Base-by-base conservation (phyloP, 2,329 filamentous ascomycete genomes). In the Diaporthe velutina region DNA sequence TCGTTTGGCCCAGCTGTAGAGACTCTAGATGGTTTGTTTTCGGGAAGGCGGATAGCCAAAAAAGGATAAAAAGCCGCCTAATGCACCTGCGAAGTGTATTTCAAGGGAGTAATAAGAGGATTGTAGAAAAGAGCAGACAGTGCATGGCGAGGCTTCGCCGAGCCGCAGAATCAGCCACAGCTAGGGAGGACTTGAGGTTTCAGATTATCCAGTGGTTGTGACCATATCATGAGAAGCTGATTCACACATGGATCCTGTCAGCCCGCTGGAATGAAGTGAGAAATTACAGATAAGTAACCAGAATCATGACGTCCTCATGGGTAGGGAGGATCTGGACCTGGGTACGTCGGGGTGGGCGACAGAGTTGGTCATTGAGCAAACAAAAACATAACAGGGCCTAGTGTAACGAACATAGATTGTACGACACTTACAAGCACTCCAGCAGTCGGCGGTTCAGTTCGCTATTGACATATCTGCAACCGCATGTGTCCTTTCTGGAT, bases 141-240 rank as follows among this genome's bases (percentile, higher is more conserved):
- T 5, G 45, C 33, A 19, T 33, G 33, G 33, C n/a, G 57, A 55
- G 45, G 25, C 33, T 54, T 54, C 35, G 19, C 57, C 57, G 38
- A 55, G 25, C 38, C 25, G 35, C 60, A 54, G 48, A 72, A 40
- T 33, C 25, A 38, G 50, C 33, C 33, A 38, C 30, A 15, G 35
- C 57, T 40, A 72, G 70, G 70, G 70, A 72, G 57, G 70, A 33
- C 25, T 42, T 66, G 35, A 25, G 48, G 70, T 72, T 58, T 72
- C 48, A 72, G 45, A 54, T 42, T 33, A 17, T 42, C 48, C 25
- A 66, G 48, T 42, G 15, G 7, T 15, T 35, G 30, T 35, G 42
- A 55, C 19, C 45, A 66, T 64, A 64, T n/a, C 57, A 48, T 22
- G 22, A n/a, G 45, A 17, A 42, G 17, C 22, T n/a, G 48, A 33